Evolutionary conservation across 2,329 filamentous ascomycete genomes (phyloP), one percentile per base, ranked within the genome.

Genomic region (Chaetomium globosum): DNA sequence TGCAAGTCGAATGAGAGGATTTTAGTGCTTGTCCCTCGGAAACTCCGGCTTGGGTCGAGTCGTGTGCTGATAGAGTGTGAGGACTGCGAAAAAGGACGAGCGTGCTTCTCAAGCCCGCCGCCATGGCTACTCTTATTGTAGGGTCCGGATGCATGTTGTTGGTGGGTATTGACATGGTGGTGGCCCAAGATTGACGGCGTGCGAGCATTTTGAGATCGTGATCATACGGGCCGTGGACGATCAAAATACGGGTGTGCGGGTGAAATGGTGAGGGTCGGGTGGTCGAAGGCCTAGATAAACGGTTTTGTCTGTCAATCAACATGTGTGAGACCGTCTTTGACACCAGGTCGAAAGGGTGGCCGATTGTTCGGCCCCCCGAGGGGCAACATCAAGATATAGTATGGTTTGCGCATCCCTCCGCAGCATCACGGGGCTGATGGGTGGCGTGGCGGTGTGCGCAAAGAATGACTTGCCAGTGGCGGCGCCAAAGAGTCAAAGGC

Each of bases 121-220:
- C 68, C 65, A 71, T 61, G 55, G 65, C 64, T 30, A 59, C 43
- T 67, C 63, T 69, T 67, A 71, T 68, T 33, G 57, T 55, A 0
- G 33, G 53, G 7, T 28, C 51, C 4, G 61, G 6, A 4, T 48
- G 46, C 21, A 13, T 23, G n/a, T 28, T 23, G n/a, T 28, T 13
- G n/a, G 3, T 1, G 10, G 31, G 46, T 4, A 53, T 64, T 30
- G 30, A 59, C 54, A 63, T 58, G 43, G 61, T 31, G 23, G 52
- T 33, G 31, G 10, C 58, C 21, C 7, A 10, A 23, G 61, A 52
- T 51, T 59, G 61, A 31, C 62, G 66, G 21, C 48, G 30, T 9
- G 33, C 52, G 33, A 63, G 48, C 58, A 66, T 67, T 9, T 23
- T 57, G 54, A 49, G 28, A 19, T 30, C 4, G 8, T 55, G 13